These are phyloP conservation scores for Candolleomyces efflorescens DNA, from an alignment of 768 basidiomycete genomes.

Conservation along the genomic window DNA sequence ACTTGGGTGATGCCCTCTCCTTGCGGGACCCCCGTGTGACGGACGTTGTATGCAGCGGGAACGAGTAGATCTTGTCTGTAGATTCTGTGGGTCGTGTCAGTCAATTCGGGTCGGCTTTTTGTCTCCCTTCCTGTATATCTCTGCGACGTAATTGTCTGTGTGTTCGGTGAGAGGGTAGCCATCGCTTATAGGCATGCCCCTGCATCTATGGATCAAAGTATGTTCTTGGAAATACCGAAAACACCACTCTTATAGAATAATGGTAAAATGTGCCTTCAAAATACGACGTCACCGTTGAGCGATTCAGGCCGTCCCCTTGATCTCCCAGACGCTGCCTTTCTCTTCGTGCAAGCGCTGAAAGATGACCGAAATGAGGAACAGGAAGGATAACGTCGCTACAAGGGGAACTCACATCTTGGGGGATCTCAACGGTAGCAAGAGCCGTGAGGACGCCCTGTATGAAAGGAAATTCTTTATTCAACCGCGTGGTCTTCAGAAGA, in stretches of 20 bases:
- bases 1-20: slow-evolving; percentile 31
- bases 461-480: background rate
- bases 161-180: no score
- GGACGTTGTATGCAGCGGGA: slow-evolving; percentile 28
- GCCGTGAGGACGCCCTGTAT: slow-evolving; percentile 53
- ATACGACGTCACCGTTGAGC: background rate
- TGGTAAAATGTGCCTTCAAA: no score
- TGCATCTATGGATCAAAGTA: no score
- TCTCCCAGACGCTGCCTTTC: slow-evolving; percentile 56
- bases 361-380: slow-evolving; percentile 12
- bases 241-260: no score
- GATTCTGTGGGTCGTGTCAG: no score
- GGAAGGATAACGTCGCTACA: background rate
- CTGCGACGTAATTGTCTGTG: no score
- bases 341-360: slow-evolving; percentile 49
- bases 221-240: no score
- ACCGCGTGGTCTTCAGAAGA: background rate
- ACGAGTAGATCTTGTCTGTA: slow-evolving; percentile 12
- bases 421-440: slow-evolving; percentile 42
- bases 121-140: no score
- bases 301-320: slow-evolving; percentile 13
- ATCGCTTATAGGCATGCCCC: no score
- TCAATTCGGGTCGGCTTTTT: no score
- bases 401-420: slow-evolving; percentile 41
- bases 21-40: slow-evolving; percentile 35